Evolutionary conservation across 345 rosid genomes (phyloP).

Genomic region (Erodium maritimum): DNA sequence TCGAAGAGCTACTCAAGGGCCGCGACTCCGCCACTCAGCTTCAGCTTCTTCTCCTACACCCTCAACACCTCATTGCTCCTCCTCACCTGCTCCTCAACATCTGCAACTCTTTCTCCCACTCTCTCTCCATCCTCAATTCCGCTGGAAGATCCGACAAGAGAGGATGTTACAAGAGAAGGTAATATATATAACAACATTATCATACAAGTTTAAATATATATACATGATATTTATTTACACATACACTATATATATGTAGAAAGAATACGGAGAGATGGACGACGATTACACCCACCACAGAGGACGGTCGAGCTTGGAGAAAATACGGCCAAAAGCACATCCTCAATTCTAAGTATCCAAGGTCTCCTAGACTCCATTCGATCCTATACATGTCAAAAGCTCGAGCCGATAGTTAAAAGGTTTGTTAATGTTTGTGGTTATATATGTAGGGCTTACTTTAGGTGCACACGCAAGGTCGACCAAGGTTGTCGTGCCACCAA

Average conservation of each 20-base stretch:
- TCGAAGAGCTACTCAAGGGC: constrained; percentile 37
- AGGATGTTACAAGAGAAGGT: constrained; percentile 84
- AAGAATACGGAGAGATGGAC: constrained; percentile 29
- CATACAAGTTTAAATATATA: no score
- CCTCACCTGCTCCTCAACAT: no score
- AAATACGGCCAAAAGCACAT: constrained; percentile 84
- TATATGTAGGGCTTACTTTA: constrained; percentile 65
- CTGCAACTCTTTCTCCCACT: constrained; percentile 28
- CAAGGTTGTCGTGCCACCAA: constrained; percentile 61
- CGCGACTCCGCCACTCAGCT: constrained; percentile 31
- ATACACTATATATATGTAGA: constrained; percentile 37
- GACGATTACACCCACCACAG: constrained; percentile 17
- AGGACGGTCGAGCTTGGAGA: constrained; percentile 68
- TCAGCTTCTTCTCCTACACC: constrained; percentile 23
- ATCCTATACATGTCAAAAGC: no score
- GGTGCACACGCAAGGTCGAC: constrained; percentile 67
- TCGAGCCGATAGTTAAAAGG: no score
- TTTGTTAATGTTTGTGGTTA: no score
- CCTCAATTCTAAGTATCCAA: constrained; percentile 51
- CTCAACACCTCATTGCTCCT: no score
- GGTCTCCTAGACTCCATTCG: constrained; percentile 31
- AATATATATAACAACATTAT: no score
- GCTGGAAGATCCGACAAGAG: constrained; percentile 36
- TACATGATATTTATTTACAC: no score
- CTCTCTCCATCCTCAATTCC: constrained; percentile 25